These are phyloP conservation scores for Calamus simplicifolius DNA, from an alignment of 176 grass and related monocot species.

Conservation along the genomic window DNA sequence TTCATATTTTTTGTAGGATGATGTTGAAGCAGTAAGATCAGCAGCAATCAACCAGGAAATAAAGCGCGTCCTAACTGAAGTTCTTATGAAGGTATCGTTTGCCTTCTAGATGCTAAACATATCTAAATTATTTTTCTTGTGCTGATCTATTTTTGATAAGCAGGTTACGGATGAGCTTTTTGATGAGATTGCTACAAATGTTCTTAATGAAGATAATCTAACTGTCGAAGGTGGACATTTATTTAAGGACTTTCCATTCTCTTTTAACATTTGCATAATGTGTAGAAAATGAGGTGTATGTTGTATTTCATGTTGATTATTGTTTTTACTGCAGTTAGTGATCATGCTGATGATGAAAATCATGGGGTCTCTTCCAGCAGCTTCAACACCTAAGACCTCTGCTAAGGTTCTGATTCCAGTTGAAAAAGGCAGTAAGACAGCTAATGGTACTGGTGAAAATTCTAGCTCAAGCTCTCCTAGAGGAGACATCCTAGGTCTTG, in stretches of 20 bases:
- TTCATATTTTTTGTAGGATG: slow-evolving; percentile 50
- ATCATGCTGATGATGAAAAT: slow-evolving; percentile 20
- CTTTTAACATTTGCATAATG: too few species aligned
- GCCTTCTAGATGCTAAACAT: slow-evolving; percentile 7
- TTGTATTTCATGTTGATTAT: slow-evolving; percentile 22
- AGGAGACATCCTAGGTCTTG: slow-evolving; percentile 82
- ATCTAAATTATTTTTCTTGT: slow-evolving; percentile 1
- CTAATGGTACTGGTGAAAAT: slow-evolving; percentile 21
- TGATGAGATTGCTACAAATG: slow-evolving; percentile 83
- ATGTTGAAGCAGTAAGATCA: slow-evolving; percentile 43
- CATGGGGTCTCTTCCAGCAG: slow-evolving; percentile 25
- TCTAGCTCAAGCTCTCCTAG: slow-evolving; percentile 30
- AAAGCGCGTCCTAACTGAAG: slow-evolving; percentile 91
- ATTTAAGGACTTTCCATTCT: too few species aligned
- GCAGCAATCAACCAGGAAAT: slow-evolving; percentile 85
- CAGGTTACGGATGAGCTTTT: slow-evolving; percentile 99
- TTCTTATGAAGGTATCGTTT: slow-evolving; percentile 73
- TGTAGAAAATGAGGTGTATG: too few species aligned
- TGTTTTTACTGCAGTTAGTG: slow-evolving; percentile 44
- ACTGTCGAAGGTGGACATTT: slow-evolving; percentile 35
- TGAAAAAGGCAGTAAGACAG: slow-evolving; percentile 24
- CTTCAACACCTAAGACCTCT: slow-evolving; percentile 31
- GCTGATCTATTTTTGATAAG: slow-evolving; percentile 11
- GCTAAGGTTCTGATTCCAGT: slow-evolving; percentile 35
- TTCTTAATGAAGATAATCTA: slow-evolving; percentile 73